phyloP scores from a whole-genome alignment of 345 rosid species.

The Cardiospermum halicacabum region DNA sequence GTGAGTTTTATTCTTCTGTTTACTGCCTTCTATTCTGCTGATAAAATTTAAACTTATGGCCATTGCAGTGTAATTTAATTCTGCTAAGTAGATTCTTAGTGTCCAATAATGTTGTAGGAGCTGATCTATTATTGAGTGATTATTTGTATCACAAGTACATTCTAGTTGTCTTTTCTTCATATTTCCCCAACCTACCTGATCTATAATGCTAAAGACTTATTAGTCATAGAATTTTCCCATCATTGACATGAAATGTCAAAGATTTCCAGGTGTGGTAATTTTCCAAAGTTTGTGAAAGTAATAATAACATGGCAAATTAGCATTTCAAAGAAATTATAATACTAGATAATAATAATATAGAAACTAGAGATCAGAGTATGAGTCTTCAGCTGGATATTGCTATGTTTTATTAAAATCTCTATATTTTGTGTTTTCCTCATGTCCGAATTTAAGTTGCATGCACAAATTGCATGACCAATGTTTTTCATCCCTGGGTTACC shows the following conservation, averaged over 20 bases:
- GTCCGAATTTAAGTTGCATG: background rate
- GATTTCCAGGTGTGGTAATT: background rate
- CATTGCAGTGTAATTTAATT: background rate
- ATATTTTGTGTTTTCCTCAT: background rate
- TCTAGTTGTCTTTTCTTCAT: background rate
- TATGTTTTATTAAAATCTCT: background rate
- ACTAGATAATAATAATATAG: no score
- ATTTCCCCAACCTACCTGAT: background rate
- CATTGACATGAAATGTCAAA: background rate
- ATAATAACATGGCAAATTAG: no score
- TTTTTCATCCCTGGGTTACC: background rate
- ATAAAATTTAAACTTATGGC: background rate
- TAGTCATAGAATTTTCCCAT: background rate
- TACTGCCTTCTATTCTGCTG: background rate
- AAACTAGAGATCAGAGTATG: background rate
- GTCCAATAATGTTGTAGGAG: background rate
- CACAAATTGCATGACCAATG: background rate
- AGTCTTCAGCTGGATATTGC: background rate
- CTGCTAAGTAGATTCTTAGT: background rate
- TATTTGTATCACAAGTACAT: background rate
- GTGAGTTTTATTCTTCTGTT: slow-evolving; percentile 27
- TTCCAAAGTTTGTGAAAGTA: background rate
- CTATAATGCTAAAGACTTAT: background rate
- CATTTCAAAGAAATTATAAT: no score
- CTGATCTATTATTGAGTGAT: background rate